A percentile compares a stretch with the other conserved stretches of the same genome.
These are phyloP conservation scores for Vitis hybrid DNA, from an alignment of 177 flowering plant genomes.

Conservation along the genomic window DNA sequence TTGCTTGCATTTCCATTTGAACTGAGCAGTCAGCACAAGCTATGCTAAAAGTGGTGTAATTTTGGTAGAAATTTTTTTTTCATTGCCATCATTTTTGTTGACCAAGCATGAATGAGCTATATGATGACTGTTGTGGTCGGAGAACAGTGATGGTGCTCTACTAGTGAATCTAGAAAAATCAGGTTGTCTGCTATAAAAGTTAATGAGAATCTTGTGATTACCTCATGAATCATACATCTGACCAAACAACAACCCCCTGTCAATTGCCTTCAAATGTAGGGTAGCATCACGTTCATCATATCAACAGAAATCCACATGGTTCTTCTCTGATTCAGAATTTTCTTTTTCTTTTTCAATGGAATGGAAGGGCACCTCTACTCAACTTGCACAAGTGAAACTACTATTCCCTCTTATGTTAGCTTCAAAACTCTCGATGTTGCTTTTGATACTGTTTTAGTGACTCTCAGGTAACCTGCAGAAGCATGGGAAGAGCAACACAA, in stretches of 20 bases:
- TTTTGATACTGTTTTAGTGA: conserved; percentile 34
- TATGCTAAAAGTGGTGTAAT: too few relatives aligned
- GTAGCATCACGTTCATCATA: not conserved
- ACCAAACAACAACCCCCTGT: not conserved
- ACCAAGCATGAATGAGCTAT: too few relatives aligned
- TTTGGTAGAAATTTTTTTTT: too few relatives aligned
- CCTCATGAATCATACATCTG: not conserved
- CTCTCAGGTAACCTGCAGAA: conserved; percentile 81
- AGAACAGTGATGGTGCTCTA: too few relatives aligned
- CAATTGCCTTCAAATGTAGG: not conserved
- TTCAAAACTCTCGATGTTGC: conserved; percentile 1
- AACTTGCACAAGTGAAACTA: not conserved
- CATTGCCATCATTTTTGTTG: too few relatives aligned
- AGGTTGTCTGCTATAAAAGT: too few relatives aligned
- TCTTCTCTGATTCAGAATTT: not conserved
- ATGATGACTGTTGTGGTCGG: too few relatives aligned
- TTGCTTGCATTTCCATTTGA: too few relatives aligned
- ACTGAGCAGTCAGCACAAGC: too few relatives aligned
- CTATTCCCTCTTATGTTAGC: conserved; percentile 5
- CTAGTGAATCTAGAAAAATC: too few relatives aligned
- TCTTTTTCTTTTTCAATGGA: not conserved
- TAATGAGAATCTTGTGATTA: not conserved
- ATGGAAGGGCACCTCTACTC: not conserved
- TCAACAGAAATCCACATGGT: not conserved
- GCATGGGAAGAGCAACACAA: conserved; percentile 6